A percentile compares a stretch with the other conserved stretches of the same genome.
These are phyloP conservation scores for Aspergillus sp. DNA, from an alignment of 2,329 filamentous ascomycete genomes.

Conservation along the genomic window DNA sequence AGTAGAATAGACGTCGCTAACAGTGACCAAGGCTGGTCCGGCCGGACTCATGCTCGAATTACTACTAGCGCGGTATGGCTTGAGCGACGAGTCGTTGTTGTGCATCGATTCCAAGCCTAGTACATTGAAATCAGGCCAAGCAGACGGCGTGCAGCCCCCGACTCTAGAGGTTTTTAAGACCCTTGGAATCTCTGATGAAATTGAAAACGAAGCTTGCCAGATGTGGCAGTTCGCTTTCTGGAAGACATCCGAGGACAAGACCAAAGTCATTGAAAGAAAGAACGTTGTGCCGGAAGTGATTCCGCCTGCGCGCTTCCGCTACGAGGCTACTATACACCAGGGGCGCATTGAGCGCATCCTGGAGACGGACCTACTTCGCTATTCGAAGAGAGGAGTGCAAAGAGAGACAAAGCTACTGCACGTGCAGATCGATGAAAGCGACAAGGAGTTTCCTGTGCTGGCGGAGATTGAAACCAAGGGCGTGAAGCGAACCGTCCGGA, in stretches of 20 bases:
- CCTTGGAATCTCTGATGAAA: constrained; percentile 36
- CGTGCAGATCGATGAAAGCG: constrained; percentile 55
- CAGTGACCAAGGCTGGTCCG: constrained; percentile 31
- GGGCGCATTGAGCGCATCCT: constrained; percentile 69
- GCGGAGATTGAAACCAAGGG: constrained; percentile 28
- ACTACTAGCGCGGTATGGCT: constrained; percentile 41
- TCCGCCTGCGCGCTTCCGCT: constrained; percentile 67
- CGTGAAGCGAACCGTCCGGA: constrained; percentile 44
- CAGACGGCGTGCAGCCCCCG: constrained; percentile 41
- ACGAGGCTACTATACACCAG: constrained; percentile 68
- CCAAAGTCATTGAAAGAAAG: constrained; percentile 58
- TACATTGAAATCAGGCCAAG: constrained; percentile 39
- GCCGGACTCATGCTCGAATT: constrained; percentile 40
- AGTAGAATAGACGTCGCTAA: not conserved
- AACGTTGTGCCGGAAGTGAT: constrained; percentile 50
- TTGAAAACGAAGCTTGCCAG: constrained; percentile 34
- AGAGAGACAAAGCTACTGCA: constrained; percentile 63
- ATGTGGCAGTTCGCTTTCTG: constrained; percentile 63
- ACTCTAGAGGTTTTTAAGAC: constrained; percentile 42
- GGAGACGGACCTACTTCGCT: constrained; percentile 61
- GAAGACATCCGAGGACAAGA: constrained; percentile 55
- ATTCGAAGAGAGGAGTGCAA: constrained; percentile 55
- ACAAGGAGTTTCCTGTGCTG: constrained; percentile 38
- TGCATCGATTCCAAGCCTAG: constrained; percentile 40
- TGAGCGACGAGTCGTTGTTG: constrained; percentile 36